phyloP scores from a whole-genome alignment of 1,139 yeast species.

The Blastobotrys malaysiensis region DNA sequence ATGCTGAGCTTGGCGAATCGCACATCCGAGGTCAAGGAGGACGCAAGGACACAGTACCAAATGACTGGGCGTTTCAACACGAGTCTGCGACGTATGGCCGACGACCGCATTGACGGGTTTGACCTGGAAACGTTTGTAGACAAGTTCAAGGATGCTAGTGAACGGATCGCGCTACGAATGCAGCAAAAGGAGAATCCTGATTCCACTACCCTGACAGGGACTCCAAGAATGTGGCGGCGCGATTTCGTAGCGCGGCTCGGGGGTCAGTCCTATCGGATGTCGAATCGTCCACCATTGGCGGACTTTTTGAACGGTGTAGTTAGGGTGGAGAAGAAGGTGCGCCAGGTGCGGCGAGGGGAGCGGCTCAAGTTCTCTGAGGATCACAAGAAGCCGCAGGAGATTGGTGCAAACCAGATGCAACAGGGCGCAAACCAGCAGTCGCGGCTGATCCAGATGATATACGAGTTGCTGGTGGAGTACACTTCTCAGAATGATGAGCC shows the following conservation, averaged over 20 bases:
- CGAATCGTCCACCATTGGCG: slow-evolving; percentile 45
- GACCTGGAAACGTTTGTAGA: not conserved
- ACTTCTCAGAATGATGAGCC: slow-evolving; percentile 46
- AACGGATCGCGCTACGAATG: not conserved
- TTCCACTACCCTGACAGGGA: not conserved
- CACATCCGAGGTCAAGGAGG: not conserved
- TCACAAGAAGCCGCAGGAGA: slow-evolving; percentile 50
- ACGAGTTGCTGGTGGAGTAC: slow-evolving; percentile 41
- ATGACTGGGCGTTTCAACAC: not conserved
- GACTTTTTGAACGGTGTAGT: slow-evolving; percentile 72
- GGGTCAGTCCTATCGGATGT: slow-evolving; percentile 43
- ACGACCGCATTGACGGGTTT: slow-evolving; percentile 1
- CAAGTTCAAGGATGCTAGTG: not conserved
- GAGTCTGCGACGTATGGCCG: not conserved
- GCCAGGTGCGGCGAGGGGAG: slow-evolving; percentile 9
- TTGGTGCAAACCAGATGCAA: slow-evolving; percentile 47
- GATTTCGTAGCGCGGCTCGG: slow-evolving; percentile 40
- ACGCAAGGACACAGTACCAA: not conserved
- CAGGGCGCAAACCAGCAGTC: slow-evolving; percentile 21
- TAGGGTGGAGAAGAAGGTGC: slow-evolving; percentile 50
- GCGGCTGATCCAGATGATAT: slow-evolving; percentile 15
- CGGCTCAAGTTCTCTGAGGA: slow-evolving; percentile 22
- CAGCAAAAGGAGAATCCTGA: not conserved
- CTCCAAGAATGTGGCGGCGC: slow-evolving; percentile 14
- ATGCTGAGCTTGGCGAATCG: not conserved